A percentile compares a stretch with the other conserved stretches of the same genome.
Evolutionary conservation across 116 monocot genomes (phyloP).

Genomic region (Papilionanthe hybrid): DNA sequence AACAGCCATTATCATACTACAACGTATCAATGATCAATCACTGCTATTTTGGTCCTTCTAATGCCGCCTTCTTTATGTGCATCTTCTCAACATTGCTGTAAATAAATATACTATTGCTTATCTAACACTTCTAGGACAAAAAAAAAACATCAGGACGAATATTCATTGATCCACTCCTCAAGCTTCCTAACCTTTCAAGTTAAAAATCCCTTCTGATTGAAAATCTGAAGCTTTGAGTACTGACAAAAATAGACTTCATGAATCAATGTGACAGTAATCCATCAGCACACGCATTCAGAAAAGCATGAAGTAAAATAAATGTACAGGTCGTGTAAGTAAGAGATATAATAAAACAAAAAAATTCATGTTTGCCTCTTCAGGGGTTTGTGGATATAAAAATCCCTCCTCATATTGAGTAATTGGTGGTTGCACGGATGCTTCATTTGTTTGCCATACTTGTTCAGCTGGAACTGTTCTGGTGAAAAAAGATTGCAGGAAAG

Average conservation of each 20-base stretch:
- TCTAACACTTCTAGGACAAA: not conserved
- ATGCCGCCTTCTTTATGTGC: not conserved
- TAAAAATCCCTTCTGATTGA: not conserved
- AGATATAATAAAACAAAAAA: not conserved
- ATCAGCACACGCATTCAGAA: not conserved
- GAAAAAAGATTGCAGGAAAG: constrained; percentile 16
- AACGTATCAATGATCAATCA: not conserved
- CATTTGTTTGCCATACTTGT: constrained; percentile 3
- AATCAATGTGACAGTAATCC: not conserved
- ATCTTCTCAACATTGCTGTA: not conserved
- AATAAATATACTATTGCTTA: not conserved
- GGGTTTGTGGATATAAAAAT: constrained; percentile 13
- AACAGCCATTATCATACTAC: not conserved
- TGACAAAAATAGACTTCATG: not conserved
- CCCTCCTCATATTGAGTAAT: constrained; percentile 24
- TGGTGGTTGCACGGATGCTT: constrained; percentile 14
- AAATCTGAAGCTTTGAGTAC: not conserved
- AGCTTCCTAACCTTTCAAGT: not conserved
- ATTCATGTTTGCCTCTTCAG: constrained; percentile 26
- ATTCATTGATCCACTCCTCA: not conserved
- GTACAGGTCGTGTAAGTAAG: not conserved
- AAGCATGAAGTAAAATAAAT: not conserved
- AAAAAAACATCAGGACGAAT: not conserved
- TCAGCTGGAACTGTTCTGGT: constrained; percentile 11
- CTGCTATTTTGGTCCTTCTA: not conserved